Evolutionary conservation across 768 basidiomycete genomes (phyloP).

Genomic region (Cystobasidiopsis lactophilus): DNA sequence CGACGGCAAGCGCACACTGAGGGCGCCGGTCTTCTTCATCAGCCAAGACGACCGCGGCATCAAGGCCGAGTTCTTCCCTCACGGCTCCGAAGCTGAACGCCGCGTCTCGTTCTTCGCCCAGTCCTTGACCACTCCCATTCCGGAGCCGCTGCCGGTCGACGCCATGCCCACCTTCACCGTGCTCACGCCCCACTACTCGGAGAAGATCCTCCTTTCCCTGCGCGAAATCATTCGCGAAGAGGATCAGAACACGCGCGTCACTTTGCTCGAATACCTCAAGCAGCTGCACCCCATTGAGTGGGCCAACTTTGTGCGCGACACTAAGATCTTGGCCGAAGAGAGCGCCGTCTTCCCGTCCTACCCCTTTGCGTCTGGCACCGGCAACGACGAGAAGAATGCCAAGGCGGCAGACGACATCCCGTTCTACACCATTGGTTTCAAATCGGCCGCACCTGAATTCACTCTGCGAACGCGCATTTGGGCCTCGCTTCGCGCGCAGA

Average conservation of each 20-base stretch:
- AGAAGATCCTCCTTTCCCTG: constrained; percentile 92
- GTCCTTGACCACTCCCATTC: constrained; percentile 82
- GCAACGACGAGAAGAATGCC: constrained; percentile 44
- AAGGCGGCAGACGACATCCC: constrained; percentile 71
- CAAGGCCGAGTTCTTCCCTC: constrained; percentile 78
- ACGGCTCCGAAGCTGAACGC: constrained; percentile 83
- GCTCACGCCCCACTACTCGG: constrained; percentile 90
- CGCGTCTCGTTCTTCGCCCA: constrained; percentile 98
- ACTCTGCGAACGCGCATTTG: constrained; percentile 96
- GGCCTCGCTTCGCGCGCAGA: constrained; percentile 96
- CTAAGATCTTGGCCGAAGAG: constrained; percentile 94
- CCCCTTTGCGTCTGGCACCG: constrained; percentile 34
- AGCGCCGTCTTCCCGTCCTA: constrained; percentile 47
- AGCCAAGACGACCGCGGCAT: constrained; percentile 72
- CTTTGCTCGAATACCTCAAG: constrained; percentile 90
- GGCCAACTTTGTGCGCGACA: constrained; percentile 99
- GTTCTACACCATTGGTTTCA: constrained; percentile 97
- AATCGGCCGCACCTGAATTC: constrained; percentile 92
- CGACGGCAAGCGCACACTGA: constrained; percentile 70
- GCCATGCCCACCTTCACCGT: constrained; percentile 99
- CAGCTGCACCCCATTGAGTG: constrained; percentile 95
- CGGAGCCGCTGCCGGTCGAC: constrained; percentile 81
- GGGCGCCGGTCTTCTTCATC: constrained; percentile 95
- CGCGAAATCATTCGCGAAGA: constrained; percentile 98
- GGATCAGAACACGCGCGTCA: constrained; percentile 89